These are phyloP conservation scores for Backusella parvicylindrica DNA, from an alignment of 192 early-diverging fungal genomes.

Conservation along the genomic window DNA sequence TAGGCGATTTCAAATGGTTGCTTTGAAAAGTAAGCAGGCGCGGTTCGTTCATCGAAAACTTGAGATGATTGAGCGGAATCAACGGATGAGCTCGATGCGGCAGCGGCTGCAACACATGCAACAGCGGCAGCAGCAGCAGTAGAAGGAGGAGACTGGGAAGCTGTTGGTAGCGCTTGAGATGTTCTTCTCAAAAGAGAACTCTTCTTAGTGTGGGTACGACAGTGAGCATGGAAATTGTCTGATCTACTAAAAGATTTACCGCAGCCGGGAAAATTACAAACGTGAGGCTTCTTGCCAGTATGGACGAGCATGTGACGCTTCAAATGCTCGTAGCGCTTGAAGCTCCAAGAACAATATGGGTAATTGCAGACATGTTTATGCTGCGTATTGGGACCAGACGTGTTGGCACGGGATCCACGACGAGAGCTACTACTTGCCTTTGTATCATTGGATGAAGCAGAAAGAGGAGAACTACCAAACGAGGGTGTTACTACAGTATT, in stretches of 20 bases:
- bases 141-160: slow-evolving; percentile 13
- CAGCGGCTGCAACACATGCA: background rate
- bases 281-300: slow-evolving; percentile 70
- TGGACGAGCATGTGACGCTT: slow-evolving; percentile 79
- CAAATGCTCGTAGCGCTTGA: slow-evolving; percentile 80
- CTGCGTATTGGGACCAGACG: slow-evolving; percentile 5
- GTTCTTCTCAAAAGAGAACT: slow-evolving; percentile 22
- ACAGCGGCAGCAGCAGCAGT: background rate
- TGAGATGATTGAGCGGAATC: slow-evolving; percentile 1
- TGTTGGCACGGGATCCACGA: slow-evolving; percentile 17
- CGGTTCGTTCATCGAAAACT: background rate
- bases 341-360: slow-evolving; percentile 52
- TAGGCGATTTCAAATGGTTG: slow-evolving; percentile 11
- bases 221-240: slow-evolving; percentile 75
- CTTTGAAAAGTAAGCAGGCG: background rate
- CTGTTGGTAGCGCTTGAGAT: slow-evolving; percentile 9
- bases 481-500: background rate
- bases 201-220: slow-evolving; percentile 71
- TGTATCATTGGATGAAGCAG: background rate
- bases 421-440: background rate
- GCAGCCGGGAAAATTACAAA: slow-evolving; percentile 67
- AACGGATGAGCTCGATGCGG: background rate
- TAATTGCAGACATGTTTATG: slow-evolving; percentile 46
- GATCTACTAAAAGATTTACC: slow-evolving; percentile 79
- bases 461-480: background rate